These are phyloP conservation scores for Penicillium sp. DNA, from an alignment of 2,329 filamentous ascomycete species.

Conservation along the genomic window DNA sequence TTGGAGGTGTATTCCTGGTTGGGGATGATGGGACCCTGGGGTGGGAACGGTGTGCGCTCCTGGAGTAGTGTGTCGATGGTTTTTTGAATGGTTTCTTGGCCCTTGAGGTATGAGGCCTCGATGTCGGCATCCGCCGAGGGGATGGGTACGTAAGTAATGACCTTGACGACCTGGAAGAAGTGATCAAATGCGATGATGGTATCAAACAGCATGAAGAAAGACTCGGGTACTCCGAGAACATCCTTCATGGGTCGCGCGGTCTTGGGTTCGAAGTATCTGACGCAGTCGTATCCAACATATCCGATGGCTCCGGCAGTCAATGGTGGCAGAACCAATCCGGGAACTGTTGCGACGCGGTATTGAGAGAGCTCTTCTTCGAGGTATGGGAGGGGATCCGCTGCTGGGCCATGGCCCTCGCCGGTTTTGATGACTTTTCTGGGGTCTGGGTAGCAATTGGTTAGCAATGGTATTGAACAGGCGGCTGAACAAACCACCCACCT, in stretches of 20 bases:
- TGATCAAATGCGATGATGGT: slow-evolving; percentile 93
- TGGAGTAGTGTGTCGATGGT: slow-evolving; percentile 72
- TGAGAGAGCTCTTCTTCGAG: slow-evolving; percentile 79
- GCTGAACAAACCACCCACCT: slow-evolving; percentile 45
- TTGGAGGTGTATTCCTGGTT: slow-evolving; percentile 86
- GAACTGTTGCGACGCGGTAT: slow-evolving; percentile 78
- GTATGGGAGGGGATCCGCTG: slow-evolving; percentile 77
- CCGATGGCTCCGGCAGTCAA: slow-evolving; percentile 91
- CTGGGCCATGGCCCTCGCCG: slow-evolving; percentile 81
- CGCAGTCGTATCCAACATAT: slow-evolving; percentile 96
- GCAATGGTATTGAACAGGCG: slow-evolving; percentile 1
- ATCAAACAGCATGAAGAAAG: slow-evolving; percentile 95
- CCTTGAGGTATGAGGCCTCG: slow-evolving; percentile 68
- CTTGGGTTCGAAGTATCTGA: slow-evolving; percentile 96
- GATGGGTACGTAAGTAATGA: slow-evolving; percentile 85
- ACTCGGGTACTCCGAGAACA: slow-evolving; percentile 84
- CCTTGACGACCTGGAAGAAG: slow-evolving; percentile 88
- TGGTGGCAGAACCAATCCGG: slow-evolving; percentile 78
- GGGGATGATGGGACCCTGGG: slow-evolving; percentile 70
- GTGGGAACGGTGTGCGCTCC: slow-evolving; percentile 74
- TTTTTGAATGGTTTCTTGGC: slow-evolving; percentile 63
- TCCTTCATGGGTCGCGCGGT: slow-evolving; percentile 89
- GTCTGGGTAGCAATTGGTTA: slow-evolving; percentile 41
- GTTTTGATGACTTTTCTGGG: slow-evolving; percentile 79
- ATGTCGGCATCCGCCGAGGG: slow-evolving; percentile 61